Evolutionary conservation across 176 grass and related monocot genomes (phyloP).

Genomic region (Carex cristatella): DNA sequence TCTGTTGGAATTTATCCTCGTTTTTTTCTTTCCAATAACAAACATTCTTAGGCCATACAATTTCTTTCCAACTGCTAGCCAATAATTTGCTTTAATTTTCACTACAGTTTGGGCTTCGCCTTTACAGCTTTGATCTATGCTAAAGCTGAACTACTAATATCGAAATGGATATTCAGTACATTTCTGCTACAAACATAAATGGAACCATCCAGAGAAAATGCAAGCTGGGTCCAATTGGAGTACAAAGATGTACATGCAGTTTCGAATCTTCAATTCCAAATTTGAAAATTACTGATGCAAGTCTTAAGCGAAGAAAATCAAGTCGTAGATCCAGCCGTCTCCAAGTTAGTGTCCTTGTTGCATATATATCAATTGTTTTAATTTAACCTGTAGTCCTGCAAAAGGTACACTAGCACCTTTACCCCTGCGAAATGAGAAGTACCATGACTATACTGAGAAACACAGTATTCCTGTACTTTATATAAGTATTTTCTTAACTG

Average conservation of each 20-base stretch:
- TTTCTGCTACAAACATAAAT: constrained; percentile 57
- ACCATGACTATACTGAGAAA: not conserved
- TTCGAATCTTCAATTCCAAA: constrained; percentile 26
- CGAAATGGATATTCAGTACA: constrained; percentile 50
- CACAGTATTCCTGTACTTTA: not conserved
- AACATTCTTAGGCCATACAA: too few species aligned
- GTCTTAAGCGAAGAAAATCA: constrained; percentile 33
- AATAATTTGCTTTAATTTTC: not conserved
- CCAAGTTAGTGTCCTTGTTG: constrained; percentile 35
- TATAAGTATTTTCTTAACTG: not conserved
- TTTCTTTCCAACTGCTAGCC: not conserved
- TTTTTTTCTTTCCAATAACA: not conserved
- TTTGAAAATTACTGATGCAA: constrained; percentile 33
- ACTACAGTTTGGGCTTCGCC: not conserved
- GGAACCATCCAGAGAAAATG: constrained; percentile 40
- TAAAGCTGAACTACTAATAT: not conserved
- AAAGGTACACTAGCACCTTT: not conserved
- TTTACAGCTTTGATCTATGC: not conserved
- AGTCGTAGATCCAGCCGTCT: constrained; percentile 24
- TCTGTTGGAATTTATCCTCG: not conserved
- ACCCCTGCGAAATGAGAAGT: not conserved
- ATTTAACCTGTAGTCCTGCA: not conserved
- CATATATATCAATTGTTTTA: not conserved
- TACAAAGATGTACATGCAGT: constrained; percentile 36
- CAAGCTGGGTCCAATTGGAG: constrained; percentile 23